Percentiles rank a stretch among this genome's conserved stretches.
These are phyloP conservation scores for Zygoascus ofunaensis DNA, from an alignment of 805 yeast species.

Conservation along the genomic window DNA sequence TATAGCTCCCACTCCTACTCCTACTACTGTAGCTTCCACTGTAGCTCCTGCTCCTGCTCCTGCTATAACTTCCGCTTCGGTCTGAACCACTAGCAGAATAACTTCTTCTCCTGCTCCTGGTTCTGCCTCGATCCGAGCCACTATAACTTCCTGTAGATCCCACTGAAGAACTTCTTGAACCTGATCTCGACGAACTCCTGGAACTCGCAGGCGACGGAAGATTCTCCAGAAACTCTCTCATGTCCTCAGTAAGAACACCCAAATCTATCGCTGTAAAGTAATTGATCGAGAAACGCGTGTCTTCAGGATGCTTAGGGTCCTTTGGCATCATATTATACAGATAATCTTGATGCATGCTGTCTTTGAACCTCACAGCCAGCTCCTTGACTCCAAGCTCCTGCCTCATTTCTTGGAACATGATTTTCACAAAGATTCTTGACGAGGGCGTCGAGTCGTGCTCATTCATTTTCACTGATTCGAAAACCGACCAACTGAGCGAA, in stretches of 20 bases:
- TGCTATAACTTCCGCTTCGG: not conserved
- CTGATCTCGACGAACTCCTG: slow-evolving; percentile 13
- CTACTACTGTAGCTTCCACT: slow-evolving; percentile 3
- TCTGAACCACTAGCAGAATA: not conserved
- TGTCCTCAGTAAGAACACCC: slow-evolving; percentile 71
- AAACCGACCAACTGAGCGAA: slow-evolving; percentile 52
- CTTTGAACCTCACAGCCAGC: slow-evolving; percentile 42
- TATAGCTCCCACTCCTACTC: not conserved
- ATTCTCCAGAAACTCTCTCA: slow-evolving; percentile 47
- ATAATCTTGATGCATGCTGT: slow-evolving; percentile 41
- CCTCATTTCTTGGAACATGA: slow-evolving; percentile 67
- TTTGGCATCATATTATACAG: slow-evolving; percentile 59
- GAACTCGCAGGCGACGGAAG: slow-evolving; percentile 13
- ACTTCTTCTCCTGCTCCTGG: not conserved
- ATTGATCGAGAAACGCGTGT: slow-evolving; percentile 65
- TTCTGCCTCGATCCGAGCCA: slow-evolving; percentile 6
- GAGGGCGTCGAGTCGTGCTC: slow-evolving; percentile 74
- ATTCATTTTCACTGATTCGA: slow-evolving; percentile 49
- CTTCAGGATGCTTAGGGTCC: slow-evolving; percentile 23
- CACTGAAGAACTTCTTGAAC: slow-evolving; percentile 9
- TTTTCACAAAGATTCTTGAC: slow-evolving; percentile 66
- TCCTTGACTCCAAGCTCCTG: slow-evolving; percentile 60
- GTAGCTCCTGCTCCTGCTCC: not conserved
- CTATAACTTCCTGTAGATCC: slow-evolving; percentile 5
- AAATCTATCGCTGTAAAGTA: slow-evolving; percentile 88